phyloP scores from a whole-genome alignment of 2,329 filamentous ascomycete species.

The Fusarium agapanthi region DNA sequence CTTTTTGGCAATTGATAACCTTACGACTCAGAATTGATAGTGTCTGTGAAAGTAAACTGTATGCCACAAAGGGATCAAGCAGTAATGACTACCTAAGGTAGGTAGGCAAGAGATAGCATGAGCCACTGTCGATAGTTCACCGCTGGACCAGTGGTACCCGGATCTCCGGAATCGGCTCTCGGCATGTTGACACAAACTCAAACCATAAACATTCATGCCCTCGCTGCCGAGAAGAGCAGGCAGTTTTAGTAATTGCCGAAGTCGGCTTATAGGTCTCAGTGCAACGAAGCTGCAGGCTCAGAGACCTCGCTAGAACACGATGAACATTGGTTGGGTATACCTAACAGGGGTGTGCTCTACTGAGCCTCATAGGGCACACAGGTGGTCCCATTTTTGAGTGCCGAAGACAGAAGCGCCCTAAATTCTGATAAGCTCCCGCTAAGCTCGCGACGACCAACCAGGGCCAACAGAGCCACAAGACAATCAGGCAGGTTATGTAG shows the following conservation, averaged over 20 bases:
- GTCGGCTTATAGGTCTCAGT: neutral
- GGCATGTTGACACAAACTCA: neutral
- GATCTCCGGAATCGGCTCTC: neutral
- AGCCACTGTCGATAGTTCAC: neutral
- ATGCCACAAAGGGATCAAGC: neutral
- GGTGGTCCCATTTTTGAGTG: neutral
- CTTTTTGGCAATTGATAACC: neutral
- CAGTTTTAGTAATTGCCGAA: neutral
- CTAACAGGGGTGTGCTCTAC: neutral
- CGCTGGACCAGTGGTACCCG: neutral
- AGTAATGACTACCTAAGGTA: neutral
- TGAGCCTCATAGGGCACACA: neutral
- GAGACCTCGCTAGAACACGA: neutral
- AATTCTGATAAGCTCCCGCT: too few relatives aligned
- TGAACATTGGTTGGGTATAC: neutral
- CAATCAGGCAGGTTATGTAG: too few relatives aligned
- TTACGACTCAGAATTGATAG: neutral
- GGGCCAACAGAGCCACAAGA: too few relatives aligned
- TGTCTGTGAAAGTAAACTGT: neutral
- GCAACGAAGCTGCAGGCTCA: neutral
- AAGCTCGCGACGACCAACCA: too few relatives aligned
- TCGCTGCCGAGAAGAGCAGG: neutral
- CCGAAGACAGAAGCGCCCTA: too few relatives aligned
- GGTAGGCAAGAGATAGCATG: neutral
- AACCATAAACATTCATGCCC: neutral